Base-by-base conservation (phyloP, 768 basidiomycete species). In the Gloeostereum incarnatum region DNA sequence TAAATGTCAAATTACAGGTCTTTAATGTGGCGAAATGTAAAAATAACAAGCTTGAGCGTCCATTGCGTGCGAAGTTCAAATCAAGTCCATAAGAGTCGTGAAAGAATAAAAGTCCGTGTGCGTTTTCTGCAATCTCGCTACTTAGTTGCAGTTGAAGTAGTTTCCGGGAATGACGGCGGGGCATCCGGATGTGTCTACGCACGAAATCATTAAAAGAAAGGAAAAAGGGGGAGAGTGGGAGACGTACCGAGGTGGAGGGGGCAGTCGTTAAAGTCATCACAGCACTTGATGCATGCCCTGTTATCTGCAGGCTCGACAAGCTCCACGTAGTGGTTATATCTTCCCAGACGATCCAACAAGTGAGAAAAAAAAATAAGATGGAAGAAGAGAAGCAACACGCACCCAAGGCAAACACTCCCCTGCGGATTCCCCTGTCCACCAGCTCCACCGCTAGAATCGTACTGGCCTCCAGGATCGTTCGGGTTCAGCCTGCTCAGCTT, bases 261-360 rank as follows among this genome's bases (percentile, higher is more conserved):
- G 52, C 74, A 78, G 50, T 78, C 75, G 1, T 55, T 61, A 0
- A 61, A 54, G 42, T 75, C 64, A 36, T 75, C 68, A 46, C 75
- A 78, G 47, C 75, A 78, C 49, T 63, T 66, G 44, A 78, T 72
- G 51, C 75, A 78, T 5, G 73, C 74, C 2, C 75, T 62, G 2
- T 50, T 52, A 4, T 57, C 71, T 16, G 56, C 57, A 8, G 74
- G 75, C 49, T 78, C 75, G 19, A 76, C 61, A 13, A 76, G 54
- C 45, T 78, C 75, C 16, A 75, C 71, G 46, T 75, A 78, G 51
- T 75, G 72, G 25, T 74, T 75, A 51, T 73, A 78, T 3, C 68
- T 69, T 29, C 7, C n/a, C n/a, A n/a, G n/a, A n/a, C n/a, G n/a
- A 29, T 6, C 14, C 19, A 10, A 10, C 21, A 23, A 25, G 14